These are phyloP conservation scores for Trichoderma afroharzianum DNA, from an alignment of 2,329 filamentous ascomycete species.

Conservation along the genomic window DNA sequence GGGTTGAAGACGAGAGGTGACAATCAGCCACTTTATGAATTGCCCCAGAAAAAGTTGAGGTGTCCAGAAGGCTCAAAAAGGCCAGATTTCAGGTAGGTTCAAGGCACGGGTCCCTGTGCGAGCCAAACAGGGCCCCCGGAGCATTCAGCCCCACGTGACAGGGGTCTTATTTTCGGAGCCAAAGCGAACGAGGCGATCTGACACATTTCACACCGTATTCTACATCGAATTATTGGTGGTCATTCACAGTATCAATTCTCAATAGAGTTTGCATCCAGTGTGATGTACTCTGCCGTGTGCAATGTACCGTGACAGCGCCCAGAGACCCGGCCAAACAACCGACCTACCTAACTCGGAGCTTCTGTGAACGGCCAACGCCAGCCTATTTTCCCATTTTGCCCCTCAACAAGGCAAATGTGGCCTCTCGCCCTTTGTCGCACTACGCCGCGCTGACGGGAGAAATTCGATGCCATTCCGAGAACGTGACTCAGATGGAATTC, in stretches of 20 bases:
- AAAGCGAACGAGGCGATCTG: background rate
- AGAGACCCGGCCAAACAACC: background rate
- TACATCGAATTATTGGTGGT: background rate
- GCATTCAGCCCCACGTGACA: conserved; percentile 30
- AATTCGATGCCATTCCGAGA: conserved; percentile 5
- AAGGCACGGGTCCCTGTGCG: conserved; percentile 13
- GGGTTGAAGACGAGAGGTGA: conserved; percentile 27
- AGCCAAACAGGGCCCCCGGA: conserved; percentile 16
- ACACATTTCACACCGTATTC: background rate
- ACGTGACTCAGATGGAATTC: conserved; percentile 8
- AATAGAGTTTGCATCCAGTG: background rate
- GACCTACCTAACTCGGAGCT: conserved; percentile 5
- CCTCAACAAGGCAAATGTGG: conserved; percentile 18
- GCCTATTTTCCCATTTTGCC: conserved; percentile 11
- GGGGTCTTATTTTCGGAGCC: conserved; percentile 19
- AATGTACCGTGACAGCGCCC: background rate
- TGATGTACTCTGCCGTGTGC: background rate
- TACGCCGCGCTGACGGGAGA: background rate
- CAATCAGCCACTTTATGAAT: conserved; percentile 37
- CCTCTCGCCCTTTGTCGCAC: background rate
- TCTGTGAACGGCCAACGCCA: background rate
- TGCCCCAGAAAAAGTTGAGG: conserved; percentile 30
- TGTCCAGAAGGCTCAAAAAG: conserved; percentile 46
- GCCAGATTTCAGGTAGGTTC: conserved; percentile 44
- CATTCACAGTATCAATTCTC: background rate